Evolutionary conservation across 2,329 filamentous ascomycete species (phyloP).

Genomic region (Pseudogymnoascus verrucosus): DNA sequence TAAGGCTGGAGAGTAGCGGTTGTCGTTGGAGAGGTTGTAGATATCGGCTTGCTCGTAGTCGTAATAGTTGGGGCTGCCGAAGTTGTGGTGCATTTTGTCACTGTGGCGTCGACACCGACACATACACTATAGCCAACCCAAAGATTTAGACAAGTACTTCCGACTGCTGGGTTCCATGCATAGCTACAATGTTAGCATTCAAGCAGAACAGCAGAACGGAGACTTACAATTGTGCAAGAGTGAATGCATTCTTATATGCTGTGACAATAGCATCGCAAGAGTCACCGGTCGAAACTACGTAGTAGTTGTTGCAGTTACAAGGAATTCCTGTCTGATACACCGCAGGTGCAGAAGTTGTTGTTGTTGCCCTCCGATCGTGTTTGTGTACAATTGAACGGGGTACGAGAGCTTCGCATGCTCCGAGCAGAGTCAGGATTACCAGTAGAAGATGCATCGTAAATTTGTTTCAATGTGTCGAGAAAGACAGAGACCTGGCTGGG

Average conservation of each 20-base stretch:
- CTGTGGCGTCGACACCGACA: slow-evolving; percentile 11
- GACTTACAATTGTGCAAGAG: not conserved
- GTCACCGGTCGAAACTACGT: slow-evolving; percentile 1
- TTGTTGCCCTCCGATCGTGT: not conserved
- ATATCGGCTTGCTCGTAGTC: not conserved
- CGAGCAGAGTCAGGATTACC: not conserved
- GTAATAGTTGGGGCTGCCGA: slow-evolving; percentile 3
- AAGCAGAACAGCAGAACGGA: not conserved
- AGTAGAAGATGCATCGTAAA: not conserved
- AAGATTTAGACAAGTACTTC: slow-evolving; percentile 20
- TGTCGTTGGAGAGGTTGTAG: slow-evolving; percentile 2
- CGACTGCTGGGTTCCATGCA: slow-evolving; percentile 26
- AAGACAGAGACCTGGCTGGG: not conserved
- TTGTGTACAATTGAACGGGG: not conserved
- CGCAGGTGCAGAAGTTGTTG: slow-evolving; percentile 4
- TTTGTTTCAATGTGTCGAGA: not conserved
- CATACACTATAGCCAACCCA: slow-evolving; percentile 21
- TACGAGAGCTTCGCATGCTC: not conserved
- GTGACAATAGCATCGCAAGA: slow-evolving; percentile 5
- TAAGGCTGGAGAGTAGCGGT: slow-evolving; percentile 3
- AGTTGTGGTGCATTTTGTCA: slow-evolving; percentile 1
- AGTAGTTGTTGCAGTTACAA: slow-evolving; percentile 6
- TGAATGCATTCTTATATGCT: not conserved
- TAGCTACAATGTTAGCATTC: slow-evolving; percentile 4
- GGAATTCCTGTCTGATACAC: not conserved